Evolutionary conservation across 345 rosid genomes (phyloP), one percentile per base, ranked within the genome.

Genomic region (Brassica nigra): DNA sequence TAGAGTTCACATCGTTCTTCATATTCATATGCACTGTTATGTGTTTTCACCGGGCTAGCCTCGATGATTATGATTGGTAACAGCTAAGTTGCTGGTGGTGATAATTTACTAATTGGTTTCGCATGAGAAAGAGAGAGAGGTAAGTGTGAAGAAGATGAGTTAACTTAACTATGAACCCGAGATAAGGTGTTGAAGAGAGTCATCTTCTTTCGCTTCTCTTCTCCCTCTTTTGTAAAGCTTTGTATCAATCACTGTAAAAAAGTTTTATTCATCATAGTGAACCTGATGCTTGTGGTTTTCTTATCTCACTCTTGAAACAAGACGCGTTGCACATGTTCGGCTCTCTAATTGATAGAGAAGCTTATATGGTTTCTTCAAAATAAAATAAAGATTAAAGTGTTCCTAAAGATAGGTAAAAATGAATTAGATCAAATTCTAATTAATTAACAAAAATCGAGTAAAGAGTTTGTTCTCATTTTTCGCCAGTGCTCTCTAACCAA

Each of bases 1-100:
- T 95, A 4, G 97, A 90, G 80, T 95, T 95, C 87, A 89, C 97
- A 28, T 95, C 99, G 0, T 95, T 95, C 87, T 83, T 91, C 89
- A 90, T 90, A 77, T 95, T 95, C 76, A 93, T 91, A 66, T 87
- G 92, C 90, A 95, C 99, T 0, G 97, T 93, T 74, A 49, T 89
- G 87, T 95, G 99, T 83, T 95, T 95, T 59, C 96, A 95, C 82
- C 89, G 88, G 11, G 98, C 94, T 49, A 95, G 88, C 85, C 89
- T 91, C 4, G 98, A 54, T 16, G 61, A 93, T 62, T 97, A 95
- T 42, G 96, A 95, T 62, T 95, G 98, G 98, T 95, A 83, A 89
- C 49, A 66, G 31, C 57, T 67, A 71, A 31, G 12, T 47, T 59
- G 64, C 5, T 79, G 12, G 5, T 49, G 47, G 5, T 70, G 30